Conservation (phyloP, 75 land plant genomes). For the Isoetes taiwanensis region DNA sequence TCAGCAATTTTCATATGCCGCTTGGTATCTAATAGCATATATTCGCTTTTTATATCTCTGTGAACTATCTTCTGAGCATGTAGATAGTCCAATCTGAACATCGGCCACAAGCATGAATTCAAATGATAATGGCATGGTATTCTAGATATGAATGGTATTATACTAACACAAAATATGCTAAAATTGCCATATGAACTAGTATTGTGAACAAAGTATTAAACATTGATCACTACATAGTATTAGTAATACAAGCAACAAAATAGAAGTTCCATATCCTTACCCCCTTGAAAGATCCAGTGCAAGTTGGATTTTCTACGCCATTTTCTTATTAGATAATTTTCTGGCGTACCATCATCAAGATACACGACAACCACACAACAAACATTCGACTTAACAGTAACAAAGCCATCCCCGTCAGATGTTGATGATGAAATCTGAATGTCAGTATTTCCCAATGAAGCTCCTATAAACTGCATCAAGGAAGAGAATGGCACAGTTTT, state of each 20-base stretch:
- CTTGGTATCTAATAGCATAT: constrained; percentile 72
- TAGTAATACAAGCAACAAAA: too few species aligned
- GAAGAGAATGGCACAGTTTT: too few species aligned
- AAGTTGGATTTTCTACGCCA: constrained; percentile 63
- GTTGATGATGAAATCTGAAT: constrained; percentile 44
- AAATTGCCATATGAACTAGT: too few species aligned
- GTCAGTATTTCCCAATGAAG: constrained; percentile 65
- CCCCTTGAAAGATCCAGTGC: constrained; percentile 92
- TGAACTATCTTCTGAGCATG: constrained; percentile 89
- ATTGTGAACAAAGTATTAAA: too few species aligned
- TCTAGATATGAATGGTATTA: too few species aligned
- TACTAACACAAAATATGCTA: too few species aligned
- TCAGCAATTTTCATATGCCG: constrained; percentile 84
- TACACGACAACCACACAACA: constrained; percentile 96
- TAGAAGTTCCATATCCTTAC: too few species aligned
- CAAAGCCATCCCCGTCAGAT: constrained; percentile 36
- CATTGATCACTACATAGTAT: too few species aligned
- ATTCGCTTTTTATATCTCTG: constrained; percentile 91
- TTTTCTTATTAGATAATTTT: constrained; percentile 64
- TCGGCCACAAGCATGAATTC: not conserved
- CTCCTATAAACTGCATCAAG: constrained; percentile 71
- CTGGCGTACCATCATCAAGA: constrained; percentile 83
- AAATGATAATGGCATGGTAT: too few species aligned
- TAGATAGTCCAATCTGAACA: constrained; percentile 64
- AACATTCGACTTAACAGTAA: constrained; percentile 52